Conservation (phyloP, 352 stramenopile species). For the Pythium aristosporum region DNA sequence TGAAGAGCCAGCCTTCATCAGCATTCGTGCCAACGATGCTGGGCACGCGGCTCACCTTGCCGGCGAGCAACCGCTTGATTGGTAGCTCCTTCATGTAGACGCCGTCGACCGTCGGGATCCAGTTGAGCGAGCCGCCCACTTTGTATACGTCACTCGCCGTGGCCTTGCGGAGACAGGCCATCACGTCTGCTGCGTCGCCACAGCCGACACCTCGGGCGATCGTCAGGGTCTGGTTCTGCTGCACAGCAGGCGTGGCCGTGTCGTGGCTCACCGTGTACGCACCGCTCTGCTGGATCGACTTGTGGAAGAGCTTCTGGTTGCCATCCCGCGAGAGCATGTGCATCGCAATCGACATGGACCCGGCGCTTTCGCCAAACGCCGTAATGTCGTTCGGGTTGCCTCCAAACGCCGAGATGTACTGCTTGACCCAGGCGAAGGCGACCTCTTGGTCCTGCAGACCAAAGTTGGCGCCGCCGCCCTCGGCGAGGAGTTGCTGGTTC, state of each 20-base stretch:
- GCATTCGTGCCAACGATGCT: constrained; percentile 18
- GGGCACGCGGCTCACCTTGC: constrained; percentile 7
- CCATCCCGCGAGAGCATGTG: constrained; percentile 20
- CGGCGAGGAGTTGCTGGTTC: constrained; percentile 1
- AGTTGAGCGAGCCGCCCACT: not conserved
- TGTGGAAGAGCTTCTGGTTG: constrained; percentile 19
- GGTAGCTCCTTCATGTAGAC: constrained; percentile 8
- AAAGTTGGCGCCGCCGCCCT: constrained; percentile 25
- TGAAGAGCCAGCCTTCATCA: constrained; percentile 20
- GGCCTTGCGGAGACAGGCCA: constrained; percentile 7
- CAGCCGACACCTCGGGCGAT: constrained; percentile 8
- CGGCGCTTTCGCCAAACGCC: constrained; percentile 28
- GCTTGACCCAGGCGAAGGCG: constrained; percentile 36
- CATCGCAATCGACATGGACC: not conserved
- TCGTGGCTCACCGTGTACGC: not conserved
- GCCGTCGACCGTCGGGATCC: constrained; percentile 9
- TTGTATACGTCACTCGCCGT: not conserved
- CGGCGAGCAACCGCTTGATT: not conserved
- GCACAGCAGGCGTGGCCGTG: not conserved
- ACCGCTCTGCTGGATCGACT: constrained; percentile 18
- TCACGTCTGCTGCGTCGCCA: not conserved
- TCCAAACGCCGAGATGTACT: constrained; percentile 42
- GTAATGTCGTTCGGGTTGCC: constrained; percentile 40
- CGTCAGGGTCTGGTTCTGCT: not conserved
- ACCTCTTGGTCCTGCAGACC: constrained; percentile 30